Base-by-base conservation (phyloP, 179 eudicot genomes). In the Sideroxylon spinosum region DNA sequence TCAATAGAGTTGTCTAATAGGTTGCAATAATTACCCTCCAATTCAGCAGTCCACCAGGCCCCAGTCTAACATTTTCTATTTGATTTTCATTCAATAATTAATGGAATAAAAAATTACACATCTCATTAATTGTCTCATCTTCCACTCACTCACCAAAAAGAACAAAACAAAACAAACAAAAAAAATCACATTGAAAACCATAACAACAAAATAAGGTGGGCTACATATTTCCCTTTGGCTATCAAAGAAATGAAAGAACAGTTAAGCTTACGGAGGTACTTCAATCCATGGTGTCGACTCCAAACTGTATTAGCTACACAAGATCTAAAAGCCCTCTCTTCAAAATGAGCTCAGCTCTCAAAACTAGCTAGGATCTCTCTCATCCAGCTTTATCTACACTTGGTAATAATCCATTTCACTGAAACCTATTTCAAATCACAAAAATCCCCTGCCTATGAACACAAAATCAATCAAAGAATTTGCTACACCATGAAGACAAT, bases 401-500 rank as follows among this genome's bases (percentile, higher is more conserved):
- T 49, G 22, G 29, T 10, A 49, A 23, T 17, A 66, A 66, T 29
- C 26, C 53, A 68, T 68, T 37, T 68, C 71, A 68, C 2, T 68
- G 52, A 32, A 68, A 68, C 67, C 67, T 62, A 62, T 22, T 62
- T 62, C 13, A 62, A 62, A 52, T 52, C 13, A 62, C 46, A 65
- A 65, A 26, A 65, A 26, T 26, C 44, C 69, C 7, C 44, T 14
- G 12, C 13, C 53, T 8, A 16, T 19, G 0, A 17, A 37, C 72
- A 68, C 72, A 68, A 68, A 66, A 68, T 14, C 52, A 44, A 68
- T 68, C 50, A 68, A 68, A 68, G 72, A 68, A 68, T 68, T 13
- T 68, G 26, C 72, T 44, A 68, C 50, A 68, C 50, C 23, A 17
- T 68, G 72, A 68, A 44, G 50, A 26, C 52, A 4, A 22, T 49